These are phyloP conservation scores for Symbiotaphrina buchneri DNA, from an alignment of 495 filamentous ascomycete genomes.

Conservation along the genomic window DNA sequence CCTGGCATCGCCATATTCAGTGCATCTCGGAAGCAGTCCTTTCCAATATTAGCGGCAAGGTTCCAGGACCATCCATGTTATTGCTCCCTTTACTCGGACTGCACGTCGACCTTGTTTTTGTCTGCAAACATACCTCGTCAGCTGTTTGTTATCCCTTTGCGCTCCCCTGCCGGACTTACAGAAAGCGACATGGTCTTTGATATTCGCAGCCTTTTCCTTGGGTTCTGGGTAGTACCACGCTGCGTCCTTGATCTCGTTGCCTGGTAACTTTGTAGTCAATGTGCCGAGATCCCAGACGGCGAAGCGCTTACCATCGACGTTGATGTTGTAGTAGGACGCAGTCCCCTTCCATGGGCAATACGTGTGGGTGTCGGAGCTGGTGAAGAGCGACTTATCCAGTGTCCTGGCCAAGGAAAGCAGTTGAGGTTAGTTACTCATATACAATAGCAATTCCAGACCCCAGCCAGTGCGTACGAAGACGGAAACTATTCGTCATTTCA, in stretches of 20 bases:
- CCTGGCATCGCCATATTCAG: too few relatives aligned
- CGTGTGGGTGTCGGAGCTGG: constrained; percentile 24
- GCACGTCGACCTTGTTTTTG: constrained; percentile 2
- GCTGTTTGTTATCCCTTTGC: background rate
- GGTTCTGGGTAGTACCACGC: constrained; percentile 47
- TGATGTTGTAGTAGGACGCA: constrained; percentile 42
- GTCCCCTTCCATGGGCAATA: constrained; percentile 50
- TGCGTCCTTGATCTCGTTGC: constrained; percentile 29
- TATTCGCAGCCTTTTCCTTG: constrained; percentile 28
- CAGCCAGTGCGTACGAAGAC: constrained; percentile 9
- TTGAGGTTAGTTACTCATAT: constrained; percentile 10
- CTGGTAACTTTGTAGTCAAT: constrained; percentile 5
- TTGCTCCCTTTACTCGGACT: constrained; percentile 1
- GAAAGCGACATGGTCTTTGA: constrained; percentile 44
- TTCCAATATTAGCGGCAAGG: too few relatives aligned
- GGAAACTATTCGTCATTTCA: constrained; percentile 10
- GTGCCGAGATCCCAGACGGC: background rate
- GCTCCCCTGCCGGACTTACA: constrained; percentile 20
- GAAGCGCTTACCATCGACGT: constrained; percentile 23
- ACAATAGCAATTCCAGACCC: constrained; percentile 1
- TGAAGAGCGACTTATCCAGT: constrained; percentile 22
- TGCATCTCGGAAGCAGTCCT: too few relatives aligned
- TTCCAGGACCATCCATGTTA: too few relatives aligned
- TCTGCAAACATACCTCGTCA: constrained; percentile 1
- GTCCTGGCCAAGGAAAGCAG: constrained; percentile 15